Conservation (phyloP, 1,284 basidiomycete species). For the Puccinia horiana region DNA sequence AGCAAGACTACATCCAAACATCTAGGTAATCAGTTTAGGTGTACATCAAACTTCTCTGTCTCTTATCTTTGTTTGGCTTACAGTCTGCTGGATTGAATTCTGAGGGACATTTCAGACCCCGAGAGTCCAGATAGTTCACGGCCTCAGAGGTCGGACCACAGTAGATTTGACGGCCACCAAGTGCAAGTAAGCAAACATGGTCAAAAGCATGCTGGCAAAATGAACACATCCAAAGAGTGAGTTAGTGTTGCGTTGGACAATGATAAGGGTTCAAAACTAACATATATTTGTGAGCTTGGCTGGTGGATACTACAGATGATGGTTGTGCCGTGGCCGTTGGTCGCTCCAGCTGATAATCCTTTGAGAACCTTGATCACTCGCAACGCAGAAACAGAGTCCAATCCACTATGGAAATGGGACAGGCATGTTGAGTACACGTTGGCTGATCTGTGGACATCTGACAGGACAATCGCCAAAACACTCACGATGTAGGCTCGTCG, state of each 20-base stretch:
- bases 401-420: constrained; percentile 61
- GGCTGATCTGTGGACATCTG: background rate
- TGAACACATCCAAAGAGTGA: background rate
- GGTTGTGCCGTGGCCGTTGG: constrained; percentile 64
- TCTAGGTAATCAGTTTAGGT: background rate
- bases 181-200: constrained; percentile 73
- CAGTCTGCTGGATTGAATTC: constrained; percentile 89
- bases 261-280: too few species aligned
- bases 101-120: constrained; percentile 64
- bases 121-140: constrained; percentile 67
- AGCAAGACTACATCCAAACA: constrained; percentile 63
- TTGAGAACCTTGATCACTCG: constrained; percentile 75
- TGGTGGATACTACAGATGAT: constrained; percentile 85
- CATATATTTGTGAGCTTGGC: constrained; percentile 77
- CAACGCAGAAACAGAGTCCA: constrained; percentile 82
- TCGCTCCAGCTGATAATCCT: constrained; percentile 65
- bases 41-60: background rate
- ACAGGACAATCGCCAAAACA: background rate
- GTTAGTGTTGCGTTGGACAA: too few species aligned
- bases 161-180: constrained; percentile 73
- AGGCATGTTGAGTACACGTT: background rate
- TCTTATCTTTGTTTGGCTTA: constrained; percentile 31
- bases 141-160: constrained; percentile 71
- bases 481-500: constrained; percentile 66
- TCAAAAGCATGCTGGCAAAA: constrained; percentile 70